phyloP scores from a whole-genome alignment of 2,329 filamentous ascomycete genomes.

The Coniochaeta sp. region DNA sequence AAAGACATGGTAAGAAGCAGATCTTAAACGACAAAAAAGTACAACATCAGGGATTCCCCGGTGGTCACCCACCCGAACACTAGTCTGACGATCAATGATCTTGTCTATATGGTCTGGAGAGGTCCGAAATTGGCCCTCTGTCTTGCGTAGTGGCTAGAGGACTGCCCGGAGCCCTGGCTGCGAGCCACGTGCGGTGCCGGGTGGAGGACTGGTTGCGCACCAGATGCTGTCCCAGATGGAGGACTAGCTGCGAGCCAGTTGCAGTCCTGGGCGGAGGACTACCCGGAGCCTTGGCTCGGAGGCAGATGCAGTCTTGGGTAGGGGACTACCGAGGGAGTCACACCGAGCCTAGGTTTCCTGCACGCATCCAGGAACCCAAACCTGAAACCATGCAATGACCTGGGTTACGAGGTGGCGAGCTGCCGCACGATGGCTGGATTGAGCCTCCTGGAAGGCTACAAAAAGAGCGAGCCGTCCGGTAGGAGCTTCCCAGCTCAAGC shows the following conservation, averaged over 20 bases:
- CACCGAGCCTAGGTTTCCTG: background rate
- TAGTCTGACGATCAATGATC: background rate
- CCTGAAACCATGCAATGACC: background rate
- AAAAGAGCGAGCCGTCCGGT: background rate
- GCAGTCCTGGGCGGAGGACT: too few species aligned
- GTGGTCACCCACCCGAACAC: background rate
- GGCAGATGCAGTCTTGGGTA: too few species aligned
- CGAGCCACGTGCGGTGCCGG: too few species aligned
- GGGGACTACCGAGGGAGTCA: background rate
- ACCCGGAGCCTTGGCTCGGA: too few species aligned
- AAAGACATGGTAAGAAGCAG: too few species aligned
- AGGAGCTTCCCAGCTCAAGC: background rate
- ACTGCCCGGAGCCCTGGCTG: too few species aligned
- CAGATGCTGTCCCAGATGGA: too few species aligned
- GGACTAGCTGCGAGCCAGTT: too few species aligned
- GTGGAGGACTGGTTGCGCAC: too few species aligned
- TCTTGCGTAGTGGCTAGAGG: too few species aligned
- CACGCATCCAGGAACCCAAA: background rate
- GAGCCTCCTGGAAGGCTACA: background rate
- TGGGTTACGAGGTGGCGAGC: background rate
- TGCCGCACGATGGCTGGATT: background rate
- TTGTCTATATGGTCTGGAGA: background rate
- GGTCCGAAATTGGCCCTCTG: too few species aligned
- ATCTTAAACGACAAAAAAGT: too few species aligned
- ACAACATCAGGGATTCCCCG: background rate